A percentile compares a stretch with the other conserved stretches of the same genome.
Conservation (phyloP, 2,329 filamentous ascomycete genomes). For the Fusarium albidum region DNA sequence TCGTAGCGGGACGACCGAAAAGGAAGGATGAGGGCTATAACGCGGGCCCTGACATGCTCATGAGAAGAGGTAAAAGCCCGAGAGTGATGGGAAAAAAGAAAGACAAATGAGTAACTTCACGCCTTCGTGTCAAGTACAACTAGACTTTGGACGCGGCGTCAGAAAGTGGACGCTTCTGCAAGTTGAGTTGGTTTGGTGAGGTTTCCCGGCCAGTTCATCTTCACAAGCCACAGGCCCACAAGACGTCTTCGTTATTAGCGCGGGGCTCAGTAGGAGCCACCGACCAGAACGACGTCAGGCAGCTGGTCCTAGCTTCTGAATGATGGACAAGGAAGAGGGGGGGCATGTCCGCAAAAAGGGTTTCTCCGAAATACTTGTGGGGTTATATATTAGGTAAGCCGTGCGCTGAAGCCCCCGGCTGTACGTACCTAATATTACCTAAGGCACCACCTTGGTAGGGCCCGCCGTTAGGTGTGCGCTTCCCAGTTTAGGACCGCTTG, state of each 20-base stretch:
- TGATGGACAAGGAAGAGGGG: too few relatives aligned
- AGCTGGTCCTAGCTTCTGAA: neutral
- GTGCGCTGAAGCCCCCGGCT: too few relatives aligned
- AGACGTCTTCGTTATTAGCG: neutral
- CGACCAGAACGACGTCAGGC: neutral
- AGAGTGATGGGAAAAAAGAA: neutral
- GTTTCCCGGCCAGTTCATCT: conserved; percentile 22
- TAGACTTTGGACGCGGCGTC: neutral
- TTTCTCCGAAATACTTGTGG: too few relatives aligned
- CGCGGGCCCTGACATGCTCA: conserved; percentile 27
- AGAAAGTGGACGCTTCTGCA: neutral
- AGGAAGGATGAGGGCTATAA: conserved; percentile 20
- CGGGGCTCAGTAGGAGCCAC: neutral
- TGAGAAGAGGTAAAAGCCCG: neutral
- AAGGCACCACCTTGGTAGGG: too few relatives aligned
- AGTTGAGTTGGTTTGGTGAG: conserved; percentile 7
- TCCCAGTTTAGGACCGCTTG: neutral
- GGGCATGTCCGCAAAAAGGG: too few relatives aligned
- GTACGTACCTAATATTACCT: too few relatives aligned
- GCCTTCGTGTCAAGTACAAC: neutral
- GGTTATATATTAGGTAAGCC: too few relatives aligned
- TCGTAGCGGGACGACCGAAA: conserved; percentile 17
- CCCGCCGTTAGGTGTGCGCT: too few relatives aligned
- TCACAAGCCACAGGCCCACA: conserved; percentile 34
- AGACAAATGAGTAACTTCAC: neutral